phyloP scores from a whole-genome alignment of 2,329 filamentous ascomycete genomes.

The Sporothrix pseudoabietina region DNA sequence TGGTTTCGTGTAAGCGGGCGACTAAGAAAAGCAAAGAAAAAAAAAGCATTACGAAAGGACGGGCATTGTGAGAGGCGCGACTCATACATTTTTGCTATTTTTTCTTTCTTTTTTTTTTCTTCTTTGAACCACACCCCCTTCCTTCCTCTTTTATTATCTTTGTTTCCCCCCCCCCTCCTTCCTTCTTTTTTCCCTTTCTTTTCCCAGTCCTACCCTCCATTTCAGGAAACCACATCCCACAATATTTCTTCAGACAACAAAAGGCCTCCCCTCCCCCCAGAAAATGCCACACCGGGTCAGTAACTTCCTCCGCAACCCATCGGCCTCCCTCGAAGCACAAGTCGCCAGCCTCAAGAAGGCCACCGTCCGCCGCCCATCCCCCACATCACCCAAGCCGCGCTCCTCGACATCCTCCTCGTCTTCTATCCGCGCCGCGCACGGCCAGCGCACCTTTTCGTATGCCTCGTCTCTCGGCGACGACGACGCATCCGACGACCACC shows the following conservation, averaged over 20 bases:
- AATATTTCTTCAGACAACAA: neutral
- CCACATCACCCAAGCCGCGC: conserved; percentile 38
- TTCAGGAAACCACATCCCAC: neutral
- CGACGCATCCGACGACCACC: conserved; percentile 33
- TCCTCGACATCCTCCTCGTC: conserved; percentile 32
- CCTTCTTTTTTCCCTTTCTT: neutral
- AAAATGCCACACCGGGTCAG: conserved; percentile 61
- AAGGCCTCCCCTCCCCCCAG: neutral
- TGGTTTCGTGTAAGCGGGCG: conserved; percentile 19
- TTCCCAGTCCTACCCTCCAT: conserved; percentile 14
- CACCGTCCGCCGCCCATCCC: conserved; percentile 41
- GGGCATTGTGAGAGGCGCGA: neutral
- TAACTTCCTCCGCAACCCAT: conserved; percentile 60
- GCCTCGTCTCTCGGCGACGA: conserved; percentile 45
- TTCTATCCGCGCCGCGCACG: conserved; percentile 38
- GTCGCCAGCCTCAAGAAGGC: conserved; percentile 54
- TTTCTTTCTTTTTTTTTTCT: neutral
- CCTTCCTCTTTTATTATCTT: neutral
- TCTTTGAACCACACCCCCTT: neutral
- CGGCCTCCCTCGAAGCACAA: conserved; percentile 49
- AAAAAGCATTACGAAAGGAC: conserved; percentile 2
- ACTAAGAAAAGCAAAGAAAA: conserved; percentile 16
- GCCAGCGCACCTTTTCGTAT: conserved; percentile 44
- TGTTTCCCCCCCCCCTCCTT: neutral
- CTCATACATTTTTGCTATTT: neutral